Base-by-base conservation (phyloP, 768 basidiomycete genomes). In the Boletus tylopilopsis region DNA sequence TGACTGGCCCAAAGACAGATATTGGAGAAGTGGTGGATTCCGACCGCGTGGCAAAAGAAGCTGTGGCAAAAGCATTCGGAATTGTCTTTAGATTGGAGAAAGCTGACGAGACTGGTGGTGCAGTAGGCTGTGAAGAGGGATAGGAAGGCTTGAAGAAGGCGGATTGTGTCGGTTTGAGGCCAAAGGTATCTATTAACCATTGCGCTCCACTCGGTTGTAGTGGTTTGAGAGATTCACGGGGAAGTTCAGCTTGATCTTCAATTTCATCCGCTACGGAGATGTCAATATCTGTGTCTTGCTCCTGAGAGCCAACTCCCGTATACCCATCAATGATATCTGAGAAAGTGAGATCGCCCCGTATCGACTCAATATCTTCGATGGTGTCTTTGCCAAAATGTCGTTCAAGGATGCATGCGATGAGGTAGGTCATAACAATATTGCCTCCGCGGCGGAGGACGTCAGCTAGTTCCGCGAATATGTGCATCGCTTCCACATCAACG, bases 321-420 rank as follows among this genome's bases (percentile, higher is more conserved):
- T 37, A 74, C 60, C 87, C 88, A 55, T 90, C 87, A 44, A 90
- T 87, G 53, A 90, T 73, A 49, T 89, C 80, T 0, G 78, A 71
- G 30, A 81, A 72, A 21, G 72, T 68, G 40, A 88, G 66, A 18
- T 75, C 75, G 2, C 76, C 81, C 45, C 80, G 74, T 50, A 90
- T 79, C 22, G 66, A 65, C 56, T 88, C 87, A 30, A 90, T 87
- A 45, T 86, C 80, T 5, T 89, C 84, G 52, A 90, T 82, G 5
- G 90, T 81, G 37, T 86, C 87, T 58, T 81, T 78, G 56, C 87
- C 85, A 63, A 98, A 94, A 40, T 91, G 74, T n/a, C 85, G 72
- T 64, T 95, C 90, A 37, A 94, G 73, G 40, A 97, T 80, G 62
- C 93, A 96, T 0, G 89, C 91, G 22, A 96, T 81, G 22, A 98